These are phyloP conservation scores for Amanita thiersii DNA, from an alignment of 768 basidiomycete species.

Conservation along the genomic window DNA sequence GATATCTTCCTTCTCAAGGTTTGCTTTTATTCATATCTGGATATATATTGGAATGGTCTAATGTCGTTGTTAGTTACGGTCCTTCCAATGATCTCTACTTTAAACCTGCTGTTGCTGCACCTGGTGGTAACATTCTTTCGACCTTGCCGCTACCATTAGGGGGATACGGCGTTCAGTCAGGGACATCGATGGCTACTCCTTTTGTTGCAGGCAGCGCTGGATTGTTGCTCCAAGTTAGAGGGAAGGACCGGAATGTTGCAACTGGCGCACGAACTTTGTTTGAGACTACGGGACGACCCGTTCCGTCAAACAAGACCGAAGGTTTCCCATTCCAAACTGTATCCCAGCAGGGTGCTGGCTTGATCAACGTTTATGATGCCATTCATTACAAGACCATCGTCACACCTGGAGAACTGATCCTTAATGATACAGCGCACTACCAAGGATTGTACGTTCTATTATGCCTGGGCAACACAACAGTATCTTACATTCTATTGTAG, in stretches of 20 bases:
- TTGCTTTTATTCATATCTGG: neutral
- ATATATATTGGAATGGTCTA: neutral
- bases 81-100: slow-evolving; percentile 54
- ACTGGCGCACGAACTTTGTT: slow-evolving; percentile 26
- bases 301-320: slow-evolving; percentile 30
- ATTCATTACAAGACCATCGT: slow-evolving; percentile 38
- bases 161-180: slow-evolving; percentile 30
- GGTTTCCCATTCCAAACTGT: slow-evolving; percentile 36
- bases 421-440: slow-evolving; percentile 53
- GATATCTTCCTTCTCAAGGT: slow-evolving; percentile 45
- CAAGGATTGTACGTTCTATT: slow-evolving; percentile 22
- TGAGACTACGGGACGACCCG: slow-evolving; percentile 37
- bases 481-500: slow-evolving; percentile 15
- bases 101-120: slow-evolving; percentile 46
- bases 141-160: slow-evolving; percentile 35
- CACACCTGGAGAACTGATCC: slow-evolving; percentile 38
- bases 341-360: slow-evolving; percentile 46
- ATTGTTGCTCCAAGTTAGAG: slow-evolving; percentile 30
- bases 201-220: slow-evolving; percentile 39
- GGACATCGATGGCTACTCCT: slow-evolving; percentile 38
- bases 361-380: slow-evolving; percentile 52
- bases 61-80: slow-evolving; percentile 34
- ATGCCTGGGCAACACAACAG: neutral
- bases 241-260: slow-evolving; percentile 22
- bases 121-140: slow-evolving; percentile 44